Base-by-base conservation (phyloP, 139 green algal species). In the Coccomyxa sp. region DNA sequence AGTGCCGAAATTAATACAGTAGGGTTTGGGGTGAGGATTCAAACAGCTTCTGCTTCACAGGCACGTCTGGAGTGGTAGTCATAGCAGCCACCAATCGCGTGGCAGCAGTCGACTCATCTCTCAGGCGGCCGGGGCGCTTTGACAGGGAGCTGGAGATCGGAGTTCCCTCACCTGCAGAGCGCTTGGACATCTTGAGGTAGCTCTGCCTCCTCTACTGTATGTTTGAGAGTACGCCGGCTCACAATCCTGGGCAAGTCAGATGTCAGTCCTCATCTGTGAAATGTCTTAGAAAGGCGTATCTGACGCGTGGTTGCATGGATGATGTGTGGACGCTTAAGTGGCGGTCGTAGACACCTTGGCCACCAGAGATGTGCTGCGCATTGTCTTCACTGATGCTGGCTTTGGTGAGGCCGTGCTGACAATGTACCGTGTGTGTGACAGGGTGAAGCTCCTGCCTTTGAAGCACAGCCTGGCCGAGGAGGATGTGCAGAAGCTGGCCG, bases 71-170 rank as follows among this genome's bases (percentile, higher is more conserved):
- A 6, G 93, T 99, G 38, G 90, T 99, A 34, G 88, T 98, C 1
- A 64, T 99, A 0, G 96, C 83, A 4, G 96, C 95, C 31, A 99
- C 94, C 70, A 99, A 99, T 86, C 83, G 94, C 0, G 89, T 91
- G 0, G 88, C 95, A 31, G 87, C 92, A 0, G 69, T 99, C 35
- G 96, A 99, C 80, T 39, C 83, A 0, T 93, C 94, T 0, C 87
- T 99, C 35, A 83, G 90, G 31, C 88, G 96, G 6, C 93, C 96
- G 1, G 96, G 96, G 12, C 89, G 96, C n/a, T 97, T 99, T 83
- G 96, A 99, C 80, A 81, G 92, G 34, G 94, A 98, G 83, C 78
- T 99, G 34, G 92, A 98, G 79, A 85, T 99, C 0, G 92, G 90
- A 0, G 90, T 93, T 39, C 92, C 93, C 2, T 78, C 77, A 1